A percentile compares a stretch with the other conserved stretches of the same genome.
Conservation (phyloP, 1,284 basidiomycete species). For the Pascua sp. region DNA sequence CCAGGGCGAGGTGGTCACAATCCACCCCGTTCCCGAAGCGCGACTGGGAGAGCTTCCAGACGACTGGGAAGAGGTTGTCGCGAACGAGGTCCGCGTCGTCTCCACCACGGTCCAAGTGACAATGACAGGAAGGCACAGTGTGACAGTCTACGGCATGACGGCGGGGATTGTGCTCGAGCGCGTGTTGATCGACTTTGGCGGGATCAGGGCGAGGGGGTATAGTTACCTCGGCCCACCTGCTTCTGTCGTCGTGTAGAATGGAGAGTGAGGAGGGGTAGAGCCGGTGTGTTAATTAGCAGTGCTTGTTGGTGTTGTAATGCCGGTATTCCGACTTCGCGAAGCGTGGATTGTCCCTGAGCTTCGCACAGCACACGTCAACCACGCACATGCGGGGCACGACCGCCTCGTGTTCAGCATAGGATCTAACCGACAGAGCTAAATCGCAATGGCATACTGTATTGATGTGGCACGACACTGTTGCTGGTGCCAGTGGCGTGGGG, state of each 20-base stretch:
- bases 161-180: constrained; percentile 19
- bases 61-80: constrained; percentile 31
- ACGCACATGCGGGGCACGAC: no score
- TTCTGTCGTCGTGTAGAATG: constrained; percentile 5
- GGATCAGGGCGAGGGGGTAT: constrained; percentile 13
- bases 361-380: no score
- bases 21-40: constrained; percentile 57
- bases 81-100: constrained; percentile 21
- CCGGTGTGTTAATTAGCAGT: no score
- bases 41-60: constrained; percentile 54
- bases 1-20: constrained; percentile 47
- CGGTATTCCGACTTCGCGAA: no score
- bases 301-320: no score
- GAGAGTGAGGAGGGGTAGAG: no score
- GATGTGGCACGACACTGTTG: no score
- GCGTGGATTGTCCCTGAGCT: no score
- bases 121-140: constrained; percentile 8
- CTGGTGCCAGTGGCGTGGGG: no score
- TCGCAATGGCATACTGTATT: no score
- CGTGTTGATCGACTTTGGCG: constrained; percentile 21
- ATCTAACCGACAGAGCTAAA: no score
- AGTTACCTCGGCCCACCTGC: constrained; percentile 21
- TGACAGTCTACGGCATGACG: constrained; percentile 19
- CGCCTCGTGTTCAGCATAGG: no score
- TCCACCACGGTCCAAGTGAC: not conserved